phyloP scores from a whole-genome alignment of 495 filamentous ascomycete species.

The Platismatia glauca region DNA sequence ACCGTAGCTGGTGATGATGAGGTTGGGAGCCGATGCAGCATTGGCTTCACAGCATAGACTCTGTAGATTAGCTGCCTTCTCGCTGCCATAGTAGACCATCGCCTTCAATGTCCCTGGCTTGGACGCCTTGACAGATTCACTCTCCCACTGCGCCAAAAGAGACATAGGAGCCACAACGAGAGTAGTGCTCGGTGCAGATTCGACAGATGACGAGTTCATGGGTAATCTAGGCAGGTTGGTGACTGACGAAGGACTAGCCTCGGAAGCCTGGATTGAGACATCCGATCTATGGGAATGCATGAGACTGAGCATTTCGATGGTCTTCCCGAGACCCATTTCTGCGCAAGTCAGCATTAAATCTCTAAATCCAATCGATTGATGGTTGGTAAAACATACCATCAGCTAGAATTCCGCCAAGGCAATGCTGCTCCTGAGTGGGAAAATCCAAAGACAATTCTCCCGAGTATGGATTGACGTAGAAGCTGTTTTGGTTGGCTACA shows the following conservation, averaged over 20 bases:
- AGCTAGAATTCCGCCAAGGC: conserved; percentile 84
- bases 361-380: background rate
- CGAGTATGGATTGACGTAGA: conserved; percentile 95
- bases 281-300: conserved; percentile 75
- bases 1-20: conserved; percentile 96
- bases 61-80: conserved; percentile 68
- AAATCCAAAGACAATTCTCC: conserved; percentile 91
- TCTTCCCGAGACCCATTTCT: conserved; percentile 73
- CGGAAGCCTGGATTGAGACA: conserved; percentile 27
- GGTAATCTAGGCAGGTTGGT: conserved; percentile 51
- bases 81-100: conserved; percentile 82
- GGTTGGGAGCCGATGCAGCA: conserved; percentile 64
- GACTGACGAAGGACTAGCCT: conserved; percentile 35
- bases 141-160: conserved; percentile 89
- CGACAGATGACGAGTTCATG: conserved; percentile 42
- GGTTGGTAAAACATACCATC: conserved; percentile 60
- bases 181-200: conserved; percentile 77
- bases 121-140: conserved; percentile 84
- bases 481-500: conserved; percentile 55
- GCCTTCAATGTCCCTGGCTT: conserved; percentile 69
- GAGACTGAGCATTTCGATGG: conserved; percentile 93
- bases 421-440: conserved; percentile 87
- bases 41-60: conserved; percentile 68
- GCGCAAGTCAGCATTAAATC: conserved; percentile 13
- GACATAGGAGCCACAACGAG: conserved; percentile 94